phyloP scores from a whole-genome alignment of 2,329 filamentous ascomycete species.

The Cadophora sp. region DNA sequence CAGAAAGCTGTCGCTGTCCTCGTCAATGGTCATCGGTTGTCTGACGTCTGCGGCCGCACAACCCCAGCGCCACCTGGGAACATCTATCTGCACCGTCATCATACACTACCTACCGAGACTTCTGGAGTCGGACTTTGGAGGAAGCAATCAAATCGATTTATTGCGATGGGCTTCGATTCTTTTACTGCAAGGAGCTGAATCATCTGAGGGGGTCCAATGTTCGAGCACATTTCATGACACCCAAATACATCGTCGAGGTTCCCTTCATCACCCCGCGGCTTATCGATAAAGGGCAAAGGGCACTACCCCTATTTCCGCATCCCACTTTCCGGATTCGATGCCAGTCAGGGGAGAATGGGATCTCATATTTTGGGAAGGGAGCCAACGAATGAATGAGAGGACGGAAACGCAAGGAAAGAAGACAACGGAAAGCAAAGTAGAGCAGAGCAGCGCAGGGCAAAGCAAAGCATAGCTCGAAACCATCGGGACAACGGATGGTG shows the following conservation, averaged over 20 bases:
- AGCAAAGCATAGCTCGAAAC: background rate
- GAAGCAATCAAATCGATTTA: background rate
- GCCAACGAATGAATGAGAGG: background rate
- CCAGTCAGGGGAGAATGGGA: background rate
- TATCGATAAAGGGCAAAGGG: background rate
- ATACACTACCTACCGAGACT: background rate
- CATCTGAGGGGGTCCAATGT: background rate
- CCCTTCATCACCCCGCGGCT: background rate
- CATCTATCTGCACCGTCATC: background rate
- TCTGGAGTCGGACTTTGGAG: background rate
- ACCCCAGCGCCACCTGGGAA: background rate
- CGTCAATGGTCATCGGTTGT: background rate
- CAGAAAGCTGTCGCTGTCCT: background rate
- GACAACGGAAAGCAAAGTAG: background rate
- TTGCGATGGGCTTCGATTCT: background rate
- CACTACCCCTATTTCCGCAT: background rate
- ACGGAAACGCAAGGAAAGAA: too few species aligned
- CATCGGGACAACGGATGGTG: background rate
- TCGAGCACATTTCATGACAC: background rate
- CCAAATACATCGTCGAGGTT: background rate
- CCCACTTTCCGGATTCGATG: constrained; percentile 4
- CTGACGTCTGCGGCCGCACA: constrained; percentile 12
- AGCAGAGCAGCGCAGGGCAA: background rate
- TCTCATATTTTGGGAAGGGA: background rate
- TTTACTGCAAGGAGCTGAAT: constrained; percentile 10